Conservation (phyloP, 495 filamentous ascomycete genomes). For the Penicilliopsis zonata region DNA sequence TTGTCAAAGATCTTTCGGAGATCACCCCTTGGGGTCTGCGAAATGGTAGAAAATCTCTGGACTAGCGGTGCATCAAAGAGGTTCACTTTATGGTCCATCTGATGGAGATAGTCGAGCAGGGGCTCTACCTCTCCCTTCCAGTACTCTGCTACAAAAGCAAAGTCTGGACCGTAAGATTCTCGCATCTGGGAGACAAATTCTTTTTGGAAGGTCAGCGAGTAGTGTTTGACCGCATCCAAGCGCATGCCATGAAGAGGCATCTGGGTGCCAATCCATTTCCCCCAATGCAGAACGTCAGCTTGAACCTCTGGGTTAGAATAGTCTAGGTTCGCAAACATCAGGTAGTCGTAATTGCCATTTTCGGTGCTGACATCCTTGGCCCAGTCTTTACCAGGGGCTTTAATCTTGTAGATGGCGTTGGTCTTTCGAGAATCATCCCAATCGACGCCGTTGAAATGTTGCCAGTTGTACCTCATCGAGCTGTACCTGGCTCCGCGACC, state of each 20-base stretch:
- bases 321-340: slow-evolving; percentile 59
- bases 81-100: slow-evolving; percentile 43
- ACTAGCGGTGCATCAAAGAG: slow-evolving; percentile 61
- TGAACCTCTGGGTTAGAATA: slow-evolving; percentile 53
- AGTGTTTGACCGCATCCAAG: slow-evolving; percentile 68
- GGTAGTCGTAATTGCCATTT: slow-evolving; percentile 63
- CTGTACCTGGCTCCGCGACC: slow-evolving; percentile 49
- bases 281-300: slow-evolving; percentile 54
- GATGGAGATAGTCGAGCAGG: slow-evolving; percentile 45
- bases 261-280: slow-evolving; percentile 48
- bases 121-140: slow-evolving; percentile 49
- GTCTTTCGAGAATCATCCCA: slow-evolving; percentile 46
- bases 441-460: slow-evolving; percentile 61
- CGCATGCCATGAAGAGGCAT: slow-evolving; percentile 53
- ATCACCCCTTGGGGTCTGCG: slow-evolving; percentile 38
- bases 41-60: slow-evolving; percentile 48
- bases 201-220: slow-evolving; percentile 49
- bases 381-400: slow-evolving; percentile 54
- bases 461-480: slow-evolving; percentile 51
- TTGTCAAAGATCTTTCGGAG: slow-evolving; percentile 48
- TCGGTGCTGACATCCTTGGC: slow-evolving; percentile 50
- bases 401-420: slow-evolving; percentile 56
- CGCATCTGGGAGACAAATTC: slow-evolving; percentile 46
- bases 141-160: slow-evolving; percentile 64
- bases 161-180: slow-evolving; percentile 31